phyloP scores from a whole-genome alignment of 768 basidiomycete species.

The Tylopilus felleus region DNA sequence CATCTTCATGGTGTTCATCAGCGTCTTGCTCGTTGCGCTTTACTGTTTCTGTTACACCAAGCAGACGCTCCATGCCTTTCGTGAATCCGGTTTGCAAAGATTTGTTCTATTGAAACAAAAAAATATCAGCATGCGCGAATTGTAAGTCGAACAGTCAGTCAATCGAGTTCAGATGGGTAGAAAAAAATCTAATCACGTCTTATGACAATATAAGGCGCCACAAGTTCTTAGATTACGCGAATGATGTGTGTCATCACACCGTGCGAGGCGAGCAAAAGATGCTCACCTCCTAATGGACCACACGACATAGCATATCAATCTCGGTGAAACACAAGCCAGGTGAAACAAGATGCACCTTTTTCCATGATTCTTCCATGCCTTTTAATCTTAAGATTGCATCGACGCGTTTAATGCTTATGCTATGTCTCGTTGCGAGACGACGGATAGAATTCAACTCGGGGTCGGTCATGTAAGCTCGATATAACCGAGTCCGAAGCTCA shows the following conservation, averaged over 20 bases:
- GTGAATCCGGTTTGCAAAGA: constrained; percentile 76
- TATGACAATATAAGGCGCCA: constrained; percentile 60
- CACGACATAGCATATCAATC: constrained; percentile 8
- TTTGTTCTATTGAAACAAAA: constrained; percentile 43
- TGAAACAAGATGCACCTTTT: constrained; percentile 52
- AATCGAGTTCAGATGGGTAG: constrained; percentile 62
- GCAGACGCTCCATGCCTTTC: constrained; percentile 73
- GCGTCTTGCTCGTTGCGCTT: constrained; percentile 9
- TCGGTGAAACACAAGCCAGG: constrained; percentile 1
- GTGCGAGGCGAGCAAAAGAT: not conserved
- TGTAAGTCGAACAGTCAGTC: constrained; percentile 6
- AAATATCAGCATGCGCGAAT: not conserved
- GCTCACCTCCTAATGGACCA: constrained; percentile 40
- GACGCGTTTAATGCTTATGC: constrained; percentile 72
- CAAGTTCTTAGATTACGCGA: constrained; percentile 64
- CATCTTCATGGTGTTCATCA: constrained; percentile 7
- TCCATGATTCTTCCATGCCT: constrained; percentile 67
- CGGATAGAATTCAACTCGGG: constrained; percentile 56
- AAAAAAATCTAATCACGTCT: constrained; percentile 60
- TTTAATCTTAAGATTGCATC: constrained; percentile 83
- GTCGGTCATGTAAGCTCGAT: constrained; percentile 55
- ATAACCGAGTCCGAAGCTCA: constrained; percentile 52
- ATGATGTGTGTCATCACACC: constrained; percentile 59
- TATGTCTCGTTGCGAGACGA: constrained; percentile 55
- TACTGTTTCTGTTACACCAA: constrained; percentile 49